phyloP scores from a whole-genome alignment of 257 asterid genomes.

The Cruciata laevipes region DNA sequence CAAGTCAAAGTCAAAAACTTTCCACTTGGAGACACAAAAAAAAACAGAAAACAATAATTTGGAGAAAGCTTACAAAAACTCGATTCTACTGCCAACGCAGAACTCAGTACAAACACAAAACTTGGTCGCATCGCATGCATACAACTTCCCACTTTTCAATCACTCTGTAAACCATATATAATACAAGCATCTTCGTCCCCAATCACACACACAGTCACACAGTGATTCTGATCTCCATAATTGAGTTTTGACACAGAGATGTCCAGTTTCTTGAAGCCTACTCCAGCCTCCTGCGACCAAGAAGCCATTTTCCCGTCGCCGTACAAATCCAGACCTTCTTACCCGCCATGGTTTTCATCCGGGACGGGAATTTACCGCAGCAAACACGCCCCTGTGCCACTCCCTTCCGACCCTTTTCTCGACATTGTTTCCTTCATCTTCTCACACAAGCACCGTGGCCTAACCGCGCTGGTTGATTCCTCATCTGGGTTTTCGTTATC shows the following conservation, averaged over 20 bases:
- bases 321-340: constrained; percentile 5
- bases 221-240: background rate
- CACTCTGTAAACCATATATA: background rate
- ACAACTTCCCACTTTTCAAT: background rate
- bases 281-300: constrained; percentile 11
- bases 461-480: constrained; percentile 57
- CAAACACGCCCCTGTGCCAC: constrained; percentile 37
- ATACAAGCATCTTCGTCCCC: background rate
- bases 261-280: constrained; percentile 33
- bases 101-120: background rate
- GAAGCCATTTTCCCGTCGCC: constrained; percentile 8
- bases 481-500: constrained; percentile 52
- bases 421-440: constrained; percentile 66
- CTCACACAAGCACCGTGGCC: constrained; percentile 51
- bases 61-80: background rate
- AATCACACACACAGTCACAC: background rate
- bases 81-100: background rate
- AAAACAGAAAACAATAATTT: background rate
- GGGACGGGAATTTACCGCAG: constrained; percentile 64
- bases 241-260: constrained; percentile 17
- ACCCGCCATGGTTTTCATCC: constrained; percentile 49
- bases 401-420: constrained; percentile 58
- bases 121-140: constrained; percentile 5
- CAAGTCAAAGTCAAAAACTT: background rate
- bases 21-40: background rate